Evolutionary conservation across 2,329 filamentous ascomycete genomes (phyloP).

Genomic region (Penicillium sp.): DNA sequence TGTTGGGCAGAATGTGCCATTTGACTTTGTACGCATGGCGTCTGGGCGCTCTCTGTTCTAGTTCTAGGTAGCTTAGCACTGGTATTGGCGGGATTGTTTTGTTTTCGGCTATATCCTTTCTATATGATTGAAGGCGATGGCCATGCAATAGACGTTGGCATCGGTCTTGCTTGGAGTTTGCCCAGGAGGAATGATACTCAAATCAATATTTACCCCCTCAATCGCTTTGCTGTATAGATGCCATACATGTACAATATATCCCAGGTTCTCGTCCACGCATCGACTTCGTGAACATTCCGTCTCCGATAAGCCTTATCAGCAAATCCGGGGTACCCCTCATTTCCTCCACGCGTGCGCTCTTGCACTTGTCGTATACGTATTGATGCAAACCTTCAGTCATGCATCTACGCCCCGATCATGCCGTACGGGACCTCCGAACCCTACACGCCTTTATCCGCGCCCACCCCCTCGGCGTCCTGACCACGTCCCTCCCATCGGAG

Average conservation of each 20-base stretch:
- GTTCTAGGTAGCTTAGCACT: not conserved
- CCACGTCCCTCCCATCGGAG: slow-evolving; percentile 15
- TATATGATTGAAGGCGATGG: not conserved
- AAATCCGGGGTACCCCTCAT: slow-evolving; percentile 17
- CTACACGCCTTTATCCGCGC: slow-evolving; percentile 19
- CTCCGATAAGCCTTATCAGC: slow-evolving; percentile 14
- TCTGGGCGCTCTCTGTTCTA: slow-evolving; percentile 57
- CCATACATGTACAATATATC: too few relatives aligned
- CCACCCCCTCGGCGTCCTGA: slow-evolving; percentile 20
- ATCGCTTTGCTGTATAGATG: too few relatives aligned
- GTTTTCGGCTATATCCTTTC: not conserved
- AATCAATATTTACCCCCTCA: too few relatives aligned
- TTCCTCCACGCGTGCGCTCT: not conserved
- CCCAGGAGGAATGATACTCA: not conserved
- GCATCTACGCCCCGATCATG: slow-evolving; percentile 19
- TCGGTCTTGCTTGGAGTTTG: slow-evolving; percentile 4
- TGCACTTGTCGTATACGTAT: not conserved
- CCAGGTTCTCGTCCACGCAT: too few relatives aligned
- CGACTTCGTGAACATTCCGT: not conserved
- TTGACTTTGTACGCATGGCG: slow-evolving; percentile 80
- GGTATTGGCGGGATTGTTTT: not conserved
- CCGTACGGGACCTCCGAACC: slow-evolving; percentile 15
- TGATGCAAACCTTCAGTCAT: slow-evolving; percentile 1
- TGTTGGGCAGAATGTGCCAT: slow-evolving; percentile 83
- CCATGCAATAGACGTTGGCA: slow-evolving; percentile 12